Conservation (phyloP, 441 rosid species). For the Pelargonium australe region DNA sequence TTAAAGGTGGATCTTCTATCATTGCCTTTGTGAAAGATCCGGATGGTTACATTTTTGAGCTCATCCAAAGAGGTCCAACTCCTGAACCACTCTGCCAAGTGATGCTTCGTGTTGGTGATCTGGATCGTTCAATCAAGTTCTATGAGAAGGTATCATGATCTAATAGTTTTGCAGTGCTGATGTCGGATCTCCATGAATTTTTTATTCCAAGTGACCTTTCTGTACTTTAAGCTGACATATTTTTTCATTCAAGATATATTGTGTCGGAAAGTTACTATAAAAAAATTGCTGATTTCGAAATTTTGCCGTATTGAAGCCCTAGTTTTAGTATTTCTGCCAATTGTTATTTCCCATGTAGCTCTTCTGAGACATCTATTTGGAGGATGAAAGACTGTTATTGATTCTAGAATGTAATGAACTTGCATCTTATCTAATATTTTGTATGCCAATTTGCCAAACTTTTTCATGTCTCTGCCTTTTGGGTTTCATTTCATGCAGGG, state of each 20-base stretch:
- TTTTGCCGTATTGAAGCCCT: too few relatives aligned
- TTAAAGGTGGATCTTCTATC: constrained; percentile 67
- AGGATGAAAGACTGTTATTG: too few relatives aligned
- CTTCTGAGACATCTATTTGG: too few relatives aligned
- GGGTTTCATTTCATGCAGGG: constrained; percentile 45
- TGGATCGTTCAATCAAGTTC: constrained; percentile 75
- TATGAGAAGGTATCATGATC: constrained; percentile 61
- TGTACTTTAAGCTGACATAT: not conserved
- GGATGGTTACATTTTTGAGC: constrained; percentile 85
- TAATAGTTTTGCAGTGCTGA: not conserved
- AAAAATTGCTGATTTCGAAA: too few relatives aligned
- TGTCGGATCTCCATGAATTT: not conserved
- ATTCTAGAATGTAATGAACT: too few relatives aligned
- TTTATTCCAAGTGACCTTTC: not conserved
- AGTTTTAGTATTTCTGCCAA: too few relatives aligned
- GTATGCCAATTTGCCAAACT: too few relatives aligned
- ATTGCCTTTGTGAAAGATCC: constrained; percentile 97
- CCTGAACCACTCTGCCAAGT: constrained; percentile 96
- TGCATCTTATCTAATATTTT: too few relatives aligned
- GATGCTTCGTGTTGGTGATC: constrained; percentile 94
- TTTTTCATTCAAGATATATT: too few relatives aligned
- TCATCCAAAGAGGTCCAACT: constrained; percentile 80
- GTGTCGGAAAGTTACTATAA: too few relatives aligned
- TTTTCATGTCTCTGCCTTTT: not conserved
- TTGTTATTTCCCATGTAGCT: too few relatives aligned